Percentiles rank a stretch among this genome's conserved stretches.
These are phyloP conservation scores for Fistulinella prunicolor DNA, from an alignment of 768 basidiomycete species.

Conservation along the genomic window DNA sequence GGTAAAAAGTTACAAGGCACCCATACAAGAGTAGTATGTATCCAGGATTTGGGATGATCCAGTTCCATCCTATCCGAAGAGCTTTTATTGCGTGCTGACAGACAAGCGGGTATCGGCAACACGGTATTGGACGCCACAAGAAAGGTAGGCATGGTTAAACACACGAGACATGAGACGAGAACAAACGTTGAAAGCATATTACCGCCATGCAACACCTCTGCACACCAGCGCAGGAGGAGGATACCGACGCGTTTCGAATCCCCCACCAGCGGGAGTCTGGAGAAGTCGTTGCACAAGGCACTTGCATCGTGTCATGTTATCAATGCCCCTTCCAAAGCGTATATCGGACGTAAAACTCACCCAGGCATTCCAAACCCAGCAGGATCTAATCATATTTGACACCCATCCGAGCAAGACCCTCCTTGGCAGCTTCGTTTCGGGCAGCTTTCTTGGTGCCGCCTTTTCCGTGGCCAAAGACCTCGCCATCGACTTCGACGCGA, in stretches of 20 bases:
- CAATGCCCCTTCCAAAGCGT: too few relatives aligned
- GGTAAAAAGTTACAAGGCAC: too few relatives aligned
- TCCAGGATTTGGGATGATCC: too few relatives aligned
- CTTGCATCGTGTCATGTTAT: background rate
- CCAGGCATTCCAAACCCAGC: conserved; percentile 1
- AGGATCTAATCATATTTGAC: conserved; percentile 37
- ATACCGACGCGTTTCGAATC: conserved; percentile 3
- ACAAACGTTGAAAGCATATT: background rate
- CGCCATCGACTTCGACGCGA: conserved; percentile 58
- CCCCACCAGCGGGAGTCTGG: conserved; percentile 55
- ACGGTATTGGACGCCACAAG: too few relatives aligned
- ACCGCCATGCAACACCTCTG: conserved; percentile 50
- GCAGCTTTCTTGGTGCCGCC: conserved; percentile 80
- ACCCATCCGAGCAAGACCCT: conserved; percentile 60
- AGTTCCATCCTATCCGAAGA: too few relatives aligned
- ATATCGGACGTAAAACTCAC: background rate
- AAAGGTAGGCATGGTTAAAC: conserved; percentile 2
- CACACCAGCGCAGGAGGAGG: conserved; percentile 57
- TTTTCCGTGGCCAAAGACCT: conserved; percentile 56
- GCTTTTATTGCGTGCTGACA: too few relatives aligned
- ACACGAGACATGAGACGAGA: too few relatives aligned
- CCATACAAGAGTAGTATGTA: too few relatives aligned
- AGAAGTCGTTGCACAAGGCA: conserved; percentile 48
- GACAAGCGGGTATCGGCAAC: too few relatives aligned
- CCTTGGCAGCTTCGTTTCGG: conserved; percentile 78